phyloP scores from a whole-genome alignment of 352 stramenopile genomes.

The Detonula confervacea region DNA sequence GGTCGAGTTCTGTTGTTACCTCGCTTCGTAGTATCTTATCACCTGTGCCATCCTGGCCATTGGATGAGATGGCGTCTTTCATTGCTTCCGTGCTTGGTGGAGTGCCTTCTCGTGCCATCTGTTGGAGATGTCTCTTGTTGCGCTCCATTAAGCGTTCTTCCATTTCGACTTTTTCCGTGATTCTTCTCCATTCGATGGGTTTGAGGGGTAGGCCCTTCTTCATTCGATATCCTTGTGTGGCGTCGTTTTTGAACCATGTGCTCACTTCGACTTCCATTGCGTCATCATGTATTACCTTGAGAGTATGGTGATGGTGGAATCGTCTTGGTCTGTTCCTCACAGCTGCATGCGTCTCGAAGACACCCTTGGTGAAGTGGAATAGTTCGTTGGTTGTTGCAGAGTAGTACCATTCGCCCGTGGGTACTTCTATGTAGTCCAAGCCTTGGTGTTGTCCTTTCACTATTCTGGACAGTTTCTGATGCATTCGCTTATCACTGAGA shows the following conservation, averaged over 20 bases:
- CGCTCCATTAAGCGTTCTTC: not conserved
- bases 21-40: not conserved
- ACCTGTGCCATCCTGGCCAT: too few species aligned
- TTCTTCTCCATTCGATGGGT: conserved; percentile 2
- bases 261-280: not conserved
- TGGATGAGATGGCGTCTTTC: too few species aligned
- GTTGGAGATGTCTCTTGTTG: conserved; percentile 31
- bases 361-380: too few species aligned
- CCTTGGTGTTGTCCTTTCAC: not conserved
- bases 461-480: conserved; percentile 3
- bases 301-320: conserved; percentile 16
- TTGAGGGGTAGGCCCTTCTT: too few species aligned
- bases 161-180: conserved; percentile 2
- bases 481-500: not conserved
- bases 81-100: too few species aligned
- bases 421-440: not conserved
- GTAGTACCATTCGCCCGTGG: not conserved
- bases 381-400: too few species aligned
- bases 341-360: too few species aligned
- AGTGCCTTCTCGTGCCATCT: conserved; percentile 10
- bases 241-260: too few species aligned
- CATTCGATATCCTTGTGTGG: too few species aligned
- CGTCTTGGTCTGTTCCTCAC: too few species aligned
- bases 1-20: not conserved
- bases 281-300: conserved; percentile 26